Conservation (phyloP, 2,329 filamentous ascomycete species). For the Didymella keratinophila region DNA sequence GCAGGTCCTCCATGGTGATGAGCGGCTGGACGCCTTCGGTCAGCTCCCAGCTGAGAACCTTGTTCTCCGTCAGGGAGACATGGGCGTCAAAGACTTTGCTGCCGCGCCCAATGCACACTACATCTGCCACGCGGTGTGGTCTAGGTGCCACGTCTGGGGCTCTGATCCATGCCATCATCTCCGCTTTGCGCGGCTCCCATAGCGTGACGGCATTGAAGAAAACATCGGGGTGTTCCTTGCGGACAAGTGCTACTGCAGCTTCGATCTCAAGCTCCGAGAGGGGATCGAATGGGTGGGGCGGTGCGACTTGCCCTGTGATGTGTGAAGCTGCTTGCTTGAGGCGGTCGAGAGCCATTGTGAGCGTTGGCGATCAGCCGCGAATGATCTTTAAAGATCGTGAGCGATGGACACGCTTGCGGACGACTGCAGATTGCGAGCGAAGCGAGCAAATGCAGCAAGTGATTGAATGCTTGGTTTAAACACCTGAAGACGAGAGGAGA, state of each 20-base stretch:
- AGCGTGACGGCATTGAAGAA: constrained; percentile 88
- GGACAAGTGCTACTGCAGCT: constrained; percentile 71
- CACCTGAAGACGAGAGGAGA: neutral
- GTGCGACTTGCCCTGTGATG: constrained; percentile 62
- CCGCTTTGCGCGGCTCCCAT: constrained; percentile 83
- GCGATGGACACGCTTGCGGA: neutral
- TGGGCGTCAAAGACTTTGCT: constrained; percentile 85
- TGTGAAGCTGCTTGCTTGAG: constrained; percentile 70
- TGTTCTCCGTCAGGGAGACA: constrained; percentile 73
- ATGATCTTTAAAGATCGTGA: neutral
- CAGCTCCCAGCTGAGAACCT: constrained; percentile 76
- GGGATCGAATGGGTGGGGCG: constrained; percentile 79
- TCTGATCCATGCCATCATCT: constrained; percentile 82
- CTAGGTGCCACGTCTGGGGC: constrained; percentile 66
- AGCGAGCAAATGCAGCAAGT: no score
- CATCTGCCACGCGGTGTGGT: constrained; percentile 78
- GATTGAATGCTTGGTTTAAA: neutral
- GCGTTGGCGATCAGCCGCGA: neutral
- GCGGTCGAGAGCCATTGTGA: constrained; percentile 67
- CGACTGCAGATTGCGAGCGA: neutral
- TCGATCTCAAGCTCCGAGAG: constrained; percentile 77
- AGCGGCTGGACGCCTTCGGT: constrained; percentile 82
- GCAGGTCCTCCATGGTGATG: constrained; percentile 92
- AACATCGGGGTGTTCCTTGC: constrained; percentile 72
- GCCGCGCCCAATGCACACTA: constrained; percentile 80